Conservation (phyloP, 2,329 filamentous ascomycete genomes). For the Pyricularia pennisetigena region DNA sequence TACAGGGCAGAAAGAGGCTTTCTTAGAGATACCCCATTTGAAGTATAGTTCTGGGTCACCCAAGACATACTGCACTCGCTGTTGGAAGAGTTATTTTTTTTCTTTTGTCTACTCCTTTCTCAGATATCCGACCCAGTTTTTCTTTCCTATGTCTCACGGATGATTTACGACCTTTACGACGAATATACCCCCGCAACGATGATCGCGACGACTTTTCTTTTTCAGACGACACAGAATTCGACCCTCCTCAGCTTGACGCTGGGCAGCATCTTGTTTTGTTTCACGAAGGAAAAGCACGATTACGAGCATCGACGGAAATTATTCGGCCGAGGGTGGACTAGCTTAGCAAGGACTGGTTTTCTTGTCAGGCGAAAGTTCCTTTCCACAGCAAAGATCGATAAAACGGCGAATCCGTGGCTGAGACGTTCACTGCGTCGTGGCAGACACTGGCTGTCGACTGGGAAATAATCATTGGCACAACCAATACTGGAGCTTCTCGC, state of each 20-base stretch:
- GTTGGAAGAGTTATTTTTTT: slow-evolving; percentile 25
- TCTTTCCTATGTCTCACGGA: slow-evolving; percentile 32
- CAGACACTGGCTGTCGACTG: slow-evolving; percentile 36
- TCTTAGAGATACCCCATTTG: slow-evolving; percentile 26
- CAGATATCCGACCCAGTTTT: slow-evolving; percentile 17
- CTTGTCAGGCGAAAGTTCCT: neutral
- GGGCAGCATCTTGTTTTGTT: slow-evolving; percentile 9
- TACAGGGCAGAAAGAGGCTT: slow-evolving; percentile 31
- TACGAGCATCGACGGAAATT: neutral
- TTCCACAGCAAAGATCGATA: slow-evolving; percentile 1
- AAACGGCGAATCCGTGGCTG: slow-evolving; percentile 24
- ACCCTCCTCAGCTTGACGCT: slow-evolving; percentile 11
- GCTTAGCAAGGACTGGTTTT: neutral
- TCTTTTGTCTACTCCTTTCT: slow-evolving; percentile 12
- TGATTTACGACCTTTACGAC: slow-evolving; percentile 32
- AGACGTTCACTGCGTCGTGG: slow-evolving; percentile 23
- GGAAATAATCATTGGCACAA: slow-evolving; percentile 16
- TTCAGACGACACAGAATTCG: slow-evolving; percentile 17
- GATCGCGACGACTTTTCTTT: slow-evolving; percentile 24
- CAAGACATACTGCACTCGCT: slow-evolving; percentile 21
- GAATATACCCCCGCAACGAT: slow-evolving; percentile 20
- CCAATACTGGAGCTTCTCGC: neutral
- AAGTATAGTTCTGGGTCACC: neutral
- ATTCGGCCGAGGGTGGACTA: neutral
- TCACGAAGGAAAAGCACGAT: slow-evolving; percentile 8